phyloP scores from a whole-genome alignment of 2,329 filamentous ascomycete species.

The Aspergillus flavus region DNA sequence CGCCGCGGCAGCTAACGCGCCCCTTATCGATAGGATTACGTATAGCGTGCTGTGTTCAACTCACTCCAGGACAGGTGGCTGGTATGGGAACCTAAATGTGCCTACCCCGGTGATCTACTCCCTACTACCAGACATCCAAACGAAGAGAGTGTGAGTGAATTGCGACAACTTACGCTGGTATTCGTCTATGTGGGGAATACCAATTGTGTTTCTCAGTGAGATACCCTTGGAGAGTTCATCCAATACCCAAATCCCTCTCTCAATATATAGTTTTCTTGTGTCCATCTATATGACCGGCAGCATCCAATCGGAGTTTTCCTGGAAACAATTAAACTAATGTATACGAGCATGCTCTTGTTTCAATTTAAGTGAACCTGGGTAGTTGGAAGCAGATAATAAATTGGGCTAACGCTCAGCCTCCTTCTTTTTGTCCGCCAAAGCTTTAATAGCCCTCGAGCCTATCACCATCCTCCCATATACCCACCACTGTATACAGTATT shows the following conservation, averaged over 20 bases:
- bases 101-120: background rate
- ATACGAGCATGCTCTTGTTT: background rate
- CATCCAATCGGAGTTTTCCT: background rate
- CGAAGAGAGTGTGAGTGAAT: background rate
- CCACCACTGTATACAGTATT: background rate
- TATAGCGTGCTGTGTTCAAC: constrained; percentile 3
- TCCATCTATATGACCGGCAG: background rate
- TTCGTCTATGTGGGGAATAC: background rate
- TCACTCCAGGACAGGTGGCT: background rate
- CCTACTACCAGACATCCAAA: background rate
- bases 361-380: background rate
- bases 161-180: background rate
- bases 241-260: background rate
- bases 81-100: background rate
- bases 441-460: background rate
- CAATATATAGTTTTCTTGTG: background rate
- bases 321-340: background rate
- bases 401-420: background rate
- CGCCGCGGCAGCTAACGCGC: background rate
- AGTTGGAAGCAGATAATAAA: background rate
- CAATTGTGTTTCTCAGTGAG: background rate
- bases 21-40: background rate
- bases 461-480: background rate
- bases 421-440: background rate
- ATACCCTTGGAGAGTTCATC: no score